These are phyloP conservation scores for Eustoma russellianum DNA, from an alignment of 257 asterid species.

Conservation along the genomic window DNA sequence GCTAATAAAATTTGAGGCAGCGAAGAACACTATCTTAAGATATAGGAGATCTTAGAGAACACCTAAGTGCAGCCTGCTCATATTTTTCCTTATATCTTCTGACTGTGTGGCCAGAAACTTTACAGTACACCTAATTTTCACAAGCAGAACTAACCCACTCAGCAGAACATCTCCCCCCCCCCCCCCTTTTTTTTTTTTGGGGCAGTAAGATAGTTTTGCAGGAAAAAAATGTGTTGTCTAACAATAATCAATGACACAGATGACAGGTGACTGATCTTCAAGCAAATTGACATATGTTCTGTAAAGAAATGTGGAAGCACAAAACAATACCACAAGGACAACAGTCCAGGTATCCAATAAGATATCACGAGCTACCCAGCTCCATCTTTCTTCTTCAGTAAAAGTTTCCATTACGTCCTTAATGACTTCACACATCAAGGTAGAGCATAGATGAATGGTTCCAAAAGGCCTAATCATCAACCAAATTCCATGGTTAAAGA, in stretches of 20 bases:
- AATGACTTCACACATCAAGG: conserved; percentile 72
- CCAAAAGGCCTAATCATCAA: conserved; percentile 74
- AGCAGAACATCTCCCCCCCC: no score
- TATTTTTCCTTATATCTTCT: no score
- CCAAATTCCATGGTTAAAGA: conserved; percentile 8
- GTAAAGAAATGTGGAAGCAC: neutral
- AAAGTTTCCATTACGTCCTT: conserved; percentile 56
- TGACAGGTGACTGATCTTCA: neutral
- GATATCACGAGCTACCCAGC: conserved; percentile 97
- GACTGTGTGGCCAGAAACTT: no score
- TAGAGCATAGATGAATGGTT: conserved; percentile 56
- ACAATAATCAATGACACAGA: neutral
- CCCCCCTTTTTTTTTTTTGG: no score
- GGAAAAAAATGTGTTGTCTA: no score
- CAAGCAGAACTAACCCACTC: no score
- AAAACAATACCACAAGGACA: conserved; percentile 55
- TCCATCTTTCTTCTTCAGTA: conserved; percentile 90
- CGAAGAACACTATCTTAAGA: no score
- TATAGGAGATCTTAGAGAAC: no score
- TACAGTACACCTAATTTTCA: no score
- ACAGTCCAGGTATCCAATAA: conserved; percentile 87
- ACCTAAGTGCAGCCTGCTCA: no score
- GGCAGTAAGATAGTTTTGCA: no score
- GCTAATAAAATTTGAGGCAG: no score
- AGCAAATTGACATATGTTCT: neutral